A percentile compares a stretch with the other conserved stretches of the same genome.
phyloP scores from a whole-genome alignment of 2,329 filamentous ascomycete species.

The Endothia cerciana region DNA sequence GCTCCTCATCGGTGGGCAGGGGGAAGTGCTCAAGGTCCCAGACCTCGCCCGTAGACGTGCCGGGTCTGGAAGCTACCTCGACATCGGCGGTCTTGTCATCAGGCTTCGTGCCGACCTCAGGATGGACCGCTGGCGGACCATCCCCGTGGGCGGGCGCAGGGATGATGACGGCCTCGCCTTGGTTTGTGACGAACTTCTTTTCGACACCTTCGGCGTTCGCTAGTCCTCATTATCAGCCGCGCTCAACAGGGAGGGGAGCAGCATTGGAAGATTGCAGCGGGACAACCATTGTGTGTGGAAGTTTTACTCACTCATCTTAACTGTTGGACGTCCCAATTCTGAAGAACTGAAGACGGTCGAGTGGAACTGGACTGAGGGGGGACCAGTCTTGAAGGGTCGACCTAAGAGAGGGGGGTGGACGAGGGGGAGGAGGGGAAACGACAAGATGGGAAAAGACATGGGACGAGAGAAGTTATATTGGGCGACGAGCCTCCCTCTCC shows the following conservation, averaged over 20 bases:
- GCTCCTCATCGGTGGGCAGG: conserved; percentile 52
- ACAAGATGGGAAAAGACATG: not conserved
- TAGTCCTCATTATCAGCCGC: not conserved
- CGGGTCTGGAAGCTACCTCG: not conserved
- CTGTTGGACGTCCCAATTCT: not conserved
- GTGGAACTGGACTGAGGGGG: not conserved
- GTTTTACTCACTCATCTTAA: conserved; percentile 24
- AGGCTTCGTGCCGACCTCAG: conserved; percentile 18
- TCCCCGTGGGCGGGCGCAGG: conserved; percentile 9
- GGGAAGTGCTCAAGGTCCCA: conserved; percentile 38
- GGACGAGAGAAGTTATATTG: conserved; percentile 5
- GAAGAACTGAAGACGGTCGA: not conserved
- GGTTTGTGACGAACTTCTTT: not conserved
- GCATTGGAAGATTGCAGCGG: not conserved
- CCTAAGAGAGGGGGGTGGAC: not conserved
- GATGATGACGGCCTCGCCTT: conserved; percentile 20
- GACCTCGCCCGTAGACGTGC: conserved; percentile 8
- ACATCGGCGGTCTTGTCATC: conserved; percentile 11
- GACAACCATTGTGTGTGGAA: not conserved
- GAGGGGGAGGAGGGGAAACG: not conserved
- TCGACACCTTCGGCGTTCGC: conserved; percentile 12
- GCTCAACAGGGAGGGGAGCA: not conserved
- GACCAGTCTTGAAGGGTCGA: not conserved
- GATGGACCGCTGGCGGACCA: conserved; percentile 23
- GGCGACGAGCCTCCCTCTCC: not conserved